A percentile compares a stretch with the other conserved stretches of the same genome.
These are phyloP conservation scores for Striga asiatica DNA, from an alignment of 257 asterid genomes.

Conservation along the genomic window DNA sequence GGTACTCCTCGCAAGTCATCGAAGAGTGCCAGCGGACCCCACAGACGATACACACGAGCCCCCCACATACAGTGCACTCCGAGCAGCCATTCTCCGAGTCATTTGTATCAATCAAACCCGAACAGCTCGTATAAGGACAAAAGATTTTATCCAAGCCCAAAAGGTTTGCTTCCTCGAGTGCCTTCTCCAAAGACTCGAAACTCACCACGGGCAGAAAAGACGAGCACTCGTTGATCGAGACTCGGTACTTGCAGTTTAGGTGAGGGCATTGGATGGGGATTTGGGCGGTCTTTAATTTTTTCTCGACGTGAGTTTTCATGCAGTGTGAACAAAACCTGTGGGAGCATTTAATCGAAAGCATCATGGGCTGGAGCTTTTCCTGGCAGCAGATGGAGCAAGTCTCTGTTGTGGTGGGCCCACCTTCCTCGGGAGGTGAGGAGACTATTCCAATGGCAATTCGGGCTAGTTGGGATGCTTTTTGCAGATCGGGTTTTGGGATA, in stretches of 20 bases:
- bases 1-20: slow-evolving; percentile 72
- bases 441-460: slow-evolving; percentile 80
- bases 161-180: slow-evolving; percentile 32
- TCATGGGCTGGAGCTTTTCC: slow-evolving; percentile 67
- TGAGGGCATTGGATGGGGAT: slow-evolving; percentile 82
- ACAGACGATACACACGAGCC: slow-evolving; percentile 67
- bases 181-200: slow-evolving; percentile 52
- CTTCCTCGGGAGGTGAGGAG: slow-evolving; percentile 32
- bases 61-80: slow-evolving; percentile 72
- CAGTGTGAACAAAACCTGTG: slow-evolving; percentile 89
- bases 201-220: slow-evolving; percentile 67
- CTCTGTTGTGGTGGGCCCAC: slow-evolving; percentile 30
- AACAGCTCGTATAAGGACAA: slow-evolving; percentile 71
- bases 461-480: slow-evolving; percentile 53
- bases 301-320: slow-evolving; percentile 77
- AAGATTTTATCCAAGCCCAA: slow-evolving; percentile 32
- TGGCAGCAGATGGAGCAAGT: slow-evolving; percentile 77
- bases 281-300: slow-evolving; percentile 39
- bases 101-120: slow-evolving; percentile 57
- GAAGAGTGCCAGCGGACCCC: slow-evolving; percentile 85
- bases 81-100: slow-evolving; percentile 46
- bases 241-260: slow-evolving; percentile 53
- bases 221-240: slow-evolving; percentile 51
- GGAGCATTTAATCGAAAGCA: slow-evolving; percentile 60
- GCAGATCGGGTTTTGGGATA: slow-evolving; percentile 27